phyloP scores from a whole-genome alignment of 306 rosid genomes.

The Castanopsis chinensis region DNA sequence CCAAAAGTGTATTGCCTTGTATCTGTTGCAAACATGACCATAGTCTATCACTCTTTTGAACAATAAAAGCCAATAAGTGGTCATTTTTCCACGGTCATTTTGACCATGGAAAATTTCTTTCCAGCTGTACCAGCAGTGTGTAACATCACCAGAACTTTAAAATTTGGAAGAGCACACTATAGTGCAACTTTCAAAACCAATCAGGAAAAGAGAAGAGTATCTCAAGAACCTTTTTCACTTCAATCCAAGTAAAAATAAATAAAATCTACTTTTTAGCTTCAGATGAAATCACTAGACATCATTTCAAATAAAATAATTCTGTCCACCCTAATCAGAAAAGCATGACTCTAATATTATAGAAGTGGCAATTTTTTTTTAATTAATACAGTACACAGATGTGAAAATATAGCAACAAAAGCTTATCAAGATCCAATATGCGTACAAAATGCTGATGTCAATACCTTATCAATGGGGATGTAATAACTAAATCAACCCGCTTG shows the following conservation, averaged over 20 bases:
- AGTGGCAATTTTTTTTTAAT: no score
- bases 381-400: background rate
- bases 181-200: background rate
- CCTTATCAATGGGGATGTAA: slow-evolving; percentile 51
- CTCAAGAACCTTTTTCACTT: background rate
- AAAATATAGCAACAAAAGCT: background rate
- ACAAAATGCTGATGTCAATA: background rate
- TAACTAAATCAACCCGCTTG: slow-evolving; percentile 48
- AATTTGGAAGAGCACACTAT: background rate
- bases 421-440: background rate
- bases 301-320: background rate
- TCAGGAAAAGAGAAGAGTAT: background rate
- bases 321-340: background rate
- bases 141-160: background rate
- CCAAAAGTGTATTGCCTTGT: background rate
- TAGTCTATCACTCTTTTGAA: slow-evolving; percentile 1
- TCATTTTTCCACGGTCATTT: background rate
- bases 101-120: background rate
- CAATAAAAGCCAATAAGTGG: background rate
- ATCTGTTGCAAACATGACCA: background rate
- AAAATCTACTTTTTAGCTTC: background rate
- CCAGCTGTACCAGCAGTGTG: background rate
- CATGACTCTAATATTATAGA: background rate
- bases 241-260: background rate
- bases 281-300: background rate